Evolutionary conservation across 2,329 filamentous ascomycete species (phyloP), one percentile per base, ranked within the genome.

Genomic region (Zymoseptoria passerinii): DNA sequence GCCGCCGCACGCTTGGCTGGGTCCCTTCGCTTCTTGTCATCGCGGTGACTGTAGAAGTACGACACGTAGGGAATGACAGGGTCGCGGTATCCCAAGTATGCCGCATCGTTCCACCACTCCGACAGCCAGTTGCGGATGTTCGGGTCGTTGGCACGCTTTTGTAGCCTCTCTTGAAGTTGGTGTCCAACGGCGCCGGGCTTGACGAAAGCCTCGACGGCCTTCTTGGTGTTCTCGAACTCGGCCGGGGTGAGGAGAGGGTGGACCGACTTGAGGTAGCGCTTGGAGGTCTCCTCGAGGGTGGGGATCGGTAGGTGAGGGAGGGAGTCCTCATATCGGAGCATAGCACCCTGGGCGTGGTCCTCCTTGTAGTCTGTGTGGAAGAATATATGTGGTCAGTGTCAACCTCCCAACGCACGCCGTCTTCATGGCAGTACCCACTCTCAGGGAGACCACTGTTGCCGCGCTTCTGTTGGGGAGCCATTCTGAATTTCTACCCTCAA

Each of bases 11-110:
- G 89, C 81, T 95, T 95, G 63, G 88, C 87, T 0, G 94, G 94
- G 74, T 96, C 85, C 63, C 91, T 86, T 65, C 92, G 85, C 71
- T 86, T 83, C 67, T 90, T 86, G 76, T 99, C 95, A 75, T 99
- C 94, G 66, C 90, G 85, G 79, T 97, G 92, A 57, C 92, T 96
- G 80, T 99, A 99, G 79, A 99, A 99, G 83, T 99, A 99, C 76
- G 90, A 96, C 70, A 99, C 94, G 73, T 97, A 99, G 61, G 94
- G 94, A 18, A 97, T 89, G 52, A 99, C 90, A 2, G 94, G 94
- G 74, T 97, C 94, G 65, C 92, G 88, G 79, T 97, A 97, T 65
- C 78, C 82, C 65, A 99, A 84, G 77, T 99, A 99, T 59, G 94
- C 94, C 4, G 86, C 84, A 55, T 96, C 85, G 74, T 99, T 97